Conservation (phyloP, 1,284 basidiomycete species). For the Tetrapyrgos nigripes region DNA sequence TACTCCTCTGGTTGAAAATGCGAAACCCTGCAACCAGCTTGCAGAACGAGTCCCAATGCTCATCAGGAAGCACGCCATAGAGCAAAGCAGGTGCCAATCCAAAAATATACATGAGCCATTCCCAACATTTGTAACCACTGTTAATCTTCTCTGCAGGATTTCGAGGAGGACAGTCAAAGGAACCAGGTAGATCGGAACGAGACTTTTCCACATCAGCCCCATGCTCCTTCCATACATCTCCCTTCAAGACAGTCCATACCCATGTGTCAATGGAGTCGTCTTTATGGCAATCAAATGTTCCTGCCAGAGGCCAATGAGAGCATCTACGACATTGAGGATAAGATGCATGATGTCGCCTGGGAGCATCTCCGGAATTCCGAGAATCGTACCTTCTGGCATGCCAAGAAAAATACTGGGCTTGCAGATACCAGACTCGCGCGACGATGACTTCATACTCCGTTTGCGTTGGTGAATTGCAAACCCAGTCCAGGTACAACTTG, state of each 20-base stretch:
- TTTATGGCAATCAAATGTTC: constrained; percentile 7
- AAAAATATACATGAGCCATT: constrained; percentile 27
- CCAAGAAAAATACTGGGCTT: not conserved
- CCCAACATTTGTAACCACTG: constrained; percentile 34
- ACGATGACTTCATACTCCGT: not conserved
- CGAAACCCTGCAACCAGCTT: no score
- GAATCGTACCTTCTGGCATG: not conserved
- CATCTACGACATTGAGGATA: constrained; percentile 30
- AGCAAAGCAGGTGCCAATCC: constrained; percentile 27
- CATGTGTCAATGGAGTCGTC: constrained; percentile 12
- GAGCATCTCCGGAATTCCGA: constrained; percentile 23
- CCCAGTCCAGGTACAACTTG: not conserved
- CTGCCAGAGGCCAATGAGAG: constrained; percentile 29
- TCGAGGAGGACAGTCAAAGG: constrained; percentile 29
- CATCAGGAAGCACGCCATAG: constrained; percentile 19
- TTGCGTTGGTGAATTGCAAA: not conserved
- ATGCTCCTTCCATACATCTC: no score
- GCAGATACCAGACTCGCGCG: not conserved
- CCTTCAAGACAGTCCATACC: constrained; percentile 28
- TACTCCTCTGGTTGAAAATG: no score
- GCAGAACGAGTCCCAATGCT: no score
- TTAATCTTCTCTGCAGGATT: no score
- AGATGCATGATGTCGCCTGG: constrained; percentile 36
- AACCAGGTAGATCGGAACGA: constrained; percentile 22
- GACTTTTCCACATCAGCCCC: constrained; percentile 11